Percentiles rank a stretch among this genome's conserved stretches.
These are phyloP conservation scores for Pilobolus umbonatus DNA, from an alignment of 192 early-diverging fungal species.

Conservation along the genomic window DNA sequence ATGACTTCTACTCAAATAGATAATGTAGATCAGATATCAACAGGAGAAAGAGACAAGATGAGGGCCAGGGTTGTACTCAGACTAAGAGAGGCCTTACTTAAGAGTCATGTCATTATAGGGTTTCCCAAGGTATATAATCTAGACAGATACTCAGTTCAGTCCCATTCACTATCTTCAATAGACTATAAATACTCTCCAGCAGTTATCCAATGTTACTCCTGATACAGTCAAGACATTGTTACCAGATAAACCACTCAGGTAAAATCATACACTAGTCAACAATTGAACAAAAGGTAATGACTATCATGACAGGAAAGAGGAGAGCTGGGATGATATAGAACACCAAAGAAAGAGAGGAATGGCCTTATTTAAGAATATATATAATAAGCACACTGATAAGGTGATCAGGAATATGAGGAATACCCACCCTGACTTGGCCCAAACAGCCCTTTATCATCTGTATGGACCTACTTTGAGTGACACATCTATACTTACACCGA, in stretches of 20 bases:
- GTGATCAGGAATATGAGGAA: constrained; percentile 12
- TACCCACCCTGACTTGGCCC: constrained; percentile 23
- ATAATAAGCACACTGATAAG: constrained; percentile 14
- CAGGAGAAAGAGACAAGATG: neutral
- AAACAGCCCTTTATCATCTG: constrained; percentile 22
- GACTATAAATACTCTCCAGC: constrained; percentile 23
- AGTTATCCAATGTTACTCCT: constrained; percentile 11
- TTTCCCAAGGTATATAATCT: constrained; percentile 23
- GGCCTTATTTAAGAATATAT: constrained; percentile 21
- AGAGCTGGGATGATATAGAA: constrained; percentile 12
- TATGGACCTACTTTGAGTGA: constrained; percentile 22
- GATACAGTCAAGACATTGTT: neutral
- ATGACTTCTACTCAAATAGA: constrained; percentile 2
- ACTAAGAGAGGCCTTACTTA: constrained; percentile 20
- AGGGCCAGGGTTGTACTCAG: constrained; percentile 5
- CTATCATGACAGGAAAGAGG: constrained; percentile 8
- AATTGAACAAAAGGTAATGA: neutral
- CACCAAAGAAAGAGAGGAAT: constrained; percentile 17
- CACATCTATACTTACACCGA: neutral
- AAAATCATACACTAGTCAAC: neutral
- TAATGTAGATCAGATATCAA: neutral
- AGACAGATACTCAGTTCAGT: neutral
- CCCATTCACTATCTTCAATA: neutral
- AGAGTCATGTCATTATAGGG: constrained; percentile 13
- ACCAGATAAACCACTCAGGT: constrained; percentile 11